phyloP scores from a whole-genome alignment of 1,284 basidiomycete genomes.

The Pyrrhoderma lamaoense region DNA sequence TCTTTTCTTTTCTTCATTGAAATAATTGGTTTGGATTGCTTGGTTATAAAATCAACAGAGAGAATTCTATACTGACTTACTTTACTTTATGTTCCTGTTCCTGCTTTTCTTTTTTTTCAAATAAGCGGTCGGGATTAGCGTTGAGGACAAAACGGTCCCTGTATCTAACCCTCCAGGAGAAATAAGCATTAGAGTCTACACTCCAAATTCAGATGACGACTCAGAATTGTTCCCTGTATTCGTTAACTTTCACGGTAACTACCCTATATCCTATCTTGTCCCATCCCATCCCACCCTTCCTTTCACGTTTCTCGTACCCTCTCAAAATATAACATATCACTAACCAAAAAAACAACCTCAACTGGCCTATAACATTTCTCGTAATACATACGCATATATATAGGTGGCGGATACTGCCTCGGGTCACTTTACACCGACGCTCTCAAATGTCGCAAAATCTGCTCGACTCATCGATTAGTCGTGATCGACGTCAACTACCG shows the following conservation, averaged over 20 bases:
- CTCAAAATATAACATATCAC: too few relatives aligned
- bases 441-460: constrained; percentile 16
- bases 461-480: constrained; percentile 19
- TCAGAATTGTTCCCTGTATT: constrained; percentile 10
- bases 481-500: constrained; percentile 22
- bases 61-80: too few relatives aligned
- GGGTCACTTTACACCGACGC: constrained; percentile 21
- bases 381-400: too few relatives aligned
- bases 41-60: too few relatives aligned
- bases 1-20: too few relatives aligned
- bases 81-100: too few relatives aligned
- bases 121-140: constrained; percentile 8
- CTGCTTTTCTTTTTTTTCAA: neutral
- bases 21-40: constrained; percentile 5
- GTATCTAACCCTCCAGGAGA: constrained; percentile 7
- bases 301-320: too few relatives aligned
- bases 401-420: constrained; percentile 9
- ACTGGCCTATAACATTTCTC: too few relatives aligned
- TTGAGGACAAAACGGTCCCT: constrained; percentile 6
- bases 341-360: too few relatives aligned
- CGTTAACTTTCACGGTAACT: constrained; percentile 10
- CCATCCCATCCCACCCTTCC: too few relatives aligned
- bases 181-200: constrained; percentile 11
- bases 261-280: too few relatives aligned
- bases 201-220: neutral